Base-by-base conservation (phyloP, 441 rosid species). In the Bruguiera hainesii region DNA sequence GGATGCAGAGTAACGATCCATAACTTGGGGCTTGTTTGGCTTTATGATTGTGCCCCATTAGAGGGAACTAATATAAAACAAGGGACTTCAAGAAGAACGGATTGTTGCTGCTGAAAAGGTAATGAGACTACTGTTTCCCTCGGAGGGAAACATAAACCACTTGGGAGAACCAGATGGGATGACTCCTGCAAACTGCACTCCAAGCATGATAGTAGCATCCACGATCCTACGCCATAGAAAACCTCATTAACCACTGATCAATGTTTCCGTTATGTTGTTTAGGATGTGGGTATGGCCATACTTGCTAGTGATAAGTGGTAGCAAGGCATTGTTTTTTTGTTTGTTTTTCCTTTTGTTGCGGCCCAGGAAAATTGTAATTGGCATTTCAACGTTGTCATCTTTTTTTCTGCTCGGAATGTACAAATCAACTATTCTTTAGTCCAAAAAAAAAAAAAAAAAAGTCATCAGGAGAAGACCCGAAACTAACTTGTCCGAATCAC, bases 151-250 rank as follows among this genome's bases (percentile, higher is more conserved):
- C n/a, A 16, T 67, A n/a, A 57, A 75, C 55, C 70, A 66, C 65
- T 70, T 63, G 51, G 60, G 29, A 58, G 63, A 57, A 68, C 60
- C 50, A 63, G 68, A 56, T 70, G 29, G 37, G 60, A 66, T 30
- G 80, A 73, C 23, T 23, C 23, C 23, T 23, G 23, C 71, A 1
- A 28, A 51, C 31, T 61, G 70, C 73, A 73, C 79, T 46, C 95
- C 96, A 7, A 88, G 96, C 70, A 58, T 53, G 74, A 72, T 88
- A 61, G 96, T 95, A 28, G 93, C 95, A 64, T 82, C 80, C 1
- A 76, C 83, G 65, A 80, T 92, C 46, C 80, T 92, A 57, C 29
- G 75, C 73, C 81, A 75, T 63, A 75, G 51, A 50, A 83, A 78
- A 71, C 71, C 35, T 60, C 37, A 7, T 31, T 29, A 11, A 21